Conservation (phyloP, 768 basidiomycete species). For the Trametes cingulata region DNA sequence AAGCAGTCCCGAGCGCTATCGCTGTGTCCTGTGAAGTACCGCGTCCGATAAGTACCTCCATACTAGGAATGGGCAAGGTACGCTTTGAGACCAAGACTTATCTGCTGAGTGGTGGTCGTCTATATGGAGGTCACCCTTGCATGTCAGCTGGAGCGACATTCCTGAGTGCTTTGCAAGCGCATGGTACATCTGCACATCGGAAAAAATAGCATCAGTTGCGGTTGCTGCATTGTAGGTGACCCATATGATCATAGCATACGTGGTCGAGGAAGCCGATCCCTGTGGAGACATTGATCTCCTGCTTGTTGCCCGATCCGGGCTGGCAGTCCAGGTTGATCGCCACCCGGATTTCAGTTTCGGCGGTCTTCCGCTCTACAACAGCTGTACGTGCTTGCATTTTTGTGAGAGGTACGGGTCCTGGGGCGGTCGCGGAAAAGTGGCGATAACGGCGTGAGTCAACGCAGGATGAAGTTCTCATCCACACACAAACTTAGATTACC, state of each 20-base stretch:
- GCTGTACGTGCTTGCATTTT: slow-evolving; percentile 56
- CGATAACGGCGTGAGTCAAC: slow-evolving; percentile 11
- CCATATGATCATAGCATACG: slow-evolving; percentile 46
- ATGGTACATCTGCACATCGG: slow-evolving; percentile 80
- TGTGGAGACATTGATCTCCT: slow-evolving; percentile 83
- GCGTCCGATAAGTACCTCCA: slow-evolving; percentile 9
- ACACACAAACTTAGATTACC: slow-evolving; percentile 9
- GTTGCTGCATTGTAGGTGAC: neutral
- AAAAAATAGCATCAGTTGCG: neutral
- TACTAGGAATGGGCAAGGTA: too few relatives aligned
- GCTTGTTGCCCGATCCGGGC: slow-evolving; percentile 59
- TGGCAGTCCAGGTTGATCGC: slow-evolving; percentile 78
- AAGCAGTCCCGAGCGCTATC: slow-evolving; percentile 84
- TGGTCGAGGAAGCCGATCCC: slow-evolving; percentile 99
- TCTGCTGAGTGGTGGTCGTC: slow-evolving; percentile 99
- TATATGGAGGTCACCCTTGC: slow-evolving; percentile 94
- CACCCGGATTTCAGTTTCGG: slow-evolving; percentile 89
- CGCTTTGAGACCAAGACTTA: slow-evolving; percentile 54
- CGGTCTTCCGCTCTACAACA: slow-evolving; percentile 78
- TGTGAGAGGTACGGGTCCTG: too few relatives aligned
- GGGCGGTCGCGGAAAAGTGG: neutral
- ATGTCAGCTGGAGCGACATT: slow-evolving; percentile 88
- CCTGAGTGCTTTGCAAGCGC: slow-evolving; percentile 97
- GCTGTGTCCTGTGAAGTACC: slow-evolving; percentile 76
- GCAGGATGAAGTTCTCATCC: slow-evolving; percentile 15